Base-by-base conservation (phyloP, 768 basidiomycete genomes). In the Fomitopsis pulvina region DNA sequence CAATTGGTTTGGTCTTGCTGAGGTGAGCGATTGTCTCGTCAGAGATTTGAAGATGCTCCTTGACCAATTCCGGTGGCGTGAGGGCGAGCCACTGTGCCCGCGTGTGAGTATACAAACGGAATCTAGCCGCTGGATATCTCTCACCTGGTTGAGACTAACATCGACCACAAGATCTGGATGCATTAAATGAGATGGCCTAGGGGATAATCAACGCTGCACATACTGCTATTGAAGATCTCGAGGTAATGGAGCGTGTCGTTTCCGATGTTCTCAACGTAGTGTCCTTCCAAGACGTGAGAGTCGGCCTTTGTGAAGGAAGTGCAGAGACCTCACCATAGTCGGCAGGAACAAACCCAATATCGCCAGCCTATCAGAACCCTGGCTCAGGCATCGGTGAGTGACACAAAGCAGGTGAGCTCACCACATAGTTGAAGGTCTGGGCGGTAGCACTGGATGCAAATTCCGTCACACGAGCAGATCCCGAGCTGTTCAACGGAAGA, bases 351-450 rank as follows among this genome's bases (percentile, higher is more conserved):
- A 80, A 82, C 16, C 74, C 76, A 74, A 49, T 68, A 48, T 61
- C 63, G 12, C 61, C 56, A 1, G 52, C 48, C 51, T 38, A 8
- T 45, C 25, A 45, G 41, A 45, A 30, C 10, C 8, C 30, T 6
- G n/a, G 20, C 8, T 16, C 4, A 41, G 12, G n/a, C 18, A 38
- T 16, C 12, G 28, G 16, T 4, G 20, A 8, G 8, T 40, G 20
- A 25, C 7, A 2, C 7, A 24, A 28, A 28, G n/a, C 11, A 20
- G 18, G 28, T 27, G 16, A 5, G 12, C 52, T 27, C 51, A 76
- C 77, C 60, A 72, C 70, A 58, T 75, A 83, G 61, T 84, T 70
- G 62, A 76, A 83, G 1, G 80, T 81, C 46, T 72, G 63, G 1
- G 80, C 76, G 52, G 75, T 77, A 24, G 70, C 71, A 54, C 68